A percentile compares a stretch with the other conserved stretches of the same genome.
phyloP scores from a whole-genome alignment of 805 yeast genomes.

The Lachancea thermotolerans region DNA sequence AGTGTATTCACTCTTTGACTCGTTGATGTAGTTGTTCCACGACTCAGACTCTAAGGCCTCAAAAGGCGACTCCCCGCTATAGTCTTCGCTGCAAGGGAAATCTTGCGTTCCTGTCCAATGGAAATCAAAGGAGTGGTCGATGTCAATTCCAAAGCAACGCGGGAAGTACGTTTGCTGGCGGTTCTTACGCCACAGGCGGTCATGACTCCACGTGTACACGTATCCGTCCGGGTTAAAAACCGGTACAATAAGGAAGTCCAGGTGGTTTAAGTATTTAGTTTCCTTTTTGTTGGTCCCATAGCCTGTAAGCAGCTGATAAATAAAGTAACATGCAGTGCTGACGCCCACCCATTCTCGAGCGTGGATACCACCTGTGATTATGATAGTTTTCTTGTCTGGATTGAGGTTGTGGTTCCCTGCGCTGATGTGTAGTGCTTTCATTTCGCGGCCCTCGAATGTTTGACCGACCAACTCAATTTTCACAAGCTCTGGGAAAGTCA shows the following conservation, averaged over 20 bases:
- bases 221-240: constrained; percentile 91
- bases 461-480: constrained; percentile 61
- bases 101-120: constrained; percentile 60
- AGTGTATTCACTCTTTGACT: constrained; percentile 40
- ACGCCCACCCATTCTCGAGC: constrained; percentile 88
- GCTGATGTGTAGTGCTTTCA: constrained; percentile 59
- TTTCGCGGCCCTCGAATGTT: constrained; percentile 67
- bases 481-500: constrained; percentile 60
- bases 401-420: constrained; percentile 36
- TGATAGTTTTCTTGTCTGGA: constrained; percentile 53
- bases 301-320: constrained; percentile 41
- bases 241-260: constrained; percentile 75
- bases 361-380: constrained; percentile 78
- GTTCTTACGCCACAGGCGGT: constrained; percentile 84
- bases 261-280: constrained; percentile 42
- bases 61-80: constrained; percentile 67
- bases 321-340: constrained; percentile 55
- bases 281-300: constrained; percentile 39
- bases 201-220: constrained; percentile 70
- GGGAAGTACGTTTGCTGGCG: constrained; percentile 66
- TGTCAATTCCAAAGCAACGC: constrained; percentile 74
- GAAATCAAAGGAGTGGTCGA: constrained; percentile 75
- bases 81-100: constrained; percentile 77
- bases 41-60: constrained; percentile 55
- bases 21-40: constrained; percentile 42